Conservation (phyloP, 2,329 filamentous ascomycete genomes). For the Talaromyces piceae region DNA sequence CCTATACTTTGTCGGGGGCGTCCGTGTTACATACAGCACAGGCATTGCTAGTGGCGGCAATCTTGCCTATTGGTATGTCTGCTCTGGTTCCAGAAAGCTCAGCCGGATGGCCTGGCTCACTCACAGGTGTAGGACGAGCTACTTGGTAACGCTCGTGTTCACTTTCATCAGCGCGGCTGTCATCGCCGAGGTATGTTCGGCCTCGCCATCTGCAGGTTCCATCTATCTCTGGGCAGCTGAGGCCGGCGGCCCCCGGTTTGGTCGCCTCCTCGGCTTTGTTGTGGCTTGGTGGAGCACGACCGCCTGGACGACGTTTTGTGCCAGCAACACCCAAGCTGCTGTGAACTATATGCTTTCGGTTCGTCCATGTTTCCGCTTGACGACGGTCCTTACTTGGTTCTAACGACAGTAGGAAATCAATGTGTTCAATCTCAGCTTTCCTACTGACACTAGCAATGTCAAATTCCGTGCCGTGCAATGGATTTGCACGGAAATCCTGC, state of each 20-base stretch:
- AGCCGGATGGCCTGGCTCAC: neutral
- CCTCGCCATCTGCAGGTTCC: conserved; percentile 51
- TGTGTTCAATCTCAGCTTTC: conserved; percentile 50
- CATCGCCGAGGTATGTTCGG: conserved; percentile 54
- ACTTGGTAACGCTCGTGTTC: conserved; percentile 52
- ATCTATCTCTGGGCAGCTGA: conserved; percentile 59
- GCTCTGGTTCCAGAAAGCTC: neutral
- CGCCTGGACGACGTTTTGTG: conserved; percentile 54
- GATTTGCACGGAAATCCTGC: conserved; percentile 49
- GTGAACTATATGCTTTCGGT: conserved; percentile 49
- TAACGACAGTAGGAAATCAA: conserved; percentile 42
- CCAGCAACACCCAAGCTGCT: conserved; percentile 47
- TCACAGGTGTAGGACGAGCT: conserved; percentile 45
- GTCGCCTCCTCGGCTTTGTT: conserved; percentile 52
- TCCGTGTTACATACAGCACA: conserved; percentile 55
- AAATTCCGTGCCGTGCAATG: conserved; percentile 56
- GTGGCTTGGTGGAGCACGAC: conserved; percentile 60
- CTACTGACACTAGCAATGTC: conserved; percentile 45
- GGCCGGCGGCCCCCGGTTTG: conserved; percentile 48
- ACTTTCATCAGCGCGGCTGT: conserved; percentile 55
- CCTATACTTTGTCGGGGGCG: conserved; percentile 54
- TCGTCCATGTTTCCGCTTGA: conserved; percentile 15
- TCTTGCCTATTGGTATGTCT: conserved; percentile 50
- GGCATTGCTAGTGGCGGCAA: conserved; percentile 56
- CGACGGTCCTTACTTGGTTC: neutral